phyloP scores from a whole-genome alignment of 2,329 filamentous ascomycete species.

The Colletotrichum sp. region DNA sequence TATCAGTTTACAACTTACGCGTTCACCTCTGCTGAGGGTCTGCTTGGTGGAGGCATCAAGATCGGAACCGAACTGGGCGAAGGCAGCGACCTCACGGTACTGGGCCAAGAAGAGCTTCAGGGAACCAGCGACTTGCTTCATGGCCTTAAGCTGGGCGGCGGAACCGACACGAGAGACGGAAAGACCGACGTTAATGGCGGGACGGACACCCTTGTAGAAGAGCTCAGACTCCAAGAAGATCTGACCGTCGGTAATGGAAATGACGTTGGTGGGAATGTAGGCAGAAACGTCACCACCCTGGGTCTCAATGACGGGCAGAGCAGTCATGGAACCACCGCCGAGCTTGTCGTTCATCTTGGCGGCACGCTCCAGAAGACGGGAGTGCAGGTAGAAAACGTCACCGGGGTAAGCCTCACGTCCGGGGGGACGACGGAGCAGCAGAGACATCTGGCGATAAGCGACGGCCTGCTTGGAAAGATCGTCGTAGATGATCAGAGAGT shows the following conservation, averaged over 20 bases:
- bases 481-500: conserved; percentile 90
- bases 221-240: conserved; percentile 99
- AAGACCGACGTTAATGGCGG: conserved; percentile 99
- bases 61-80: conserved; percentile 99
- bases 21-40: conserved; percentile 97
- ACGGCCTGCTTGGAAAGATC: conserved; percentile 98
- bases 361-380: conserved; percentile 97
- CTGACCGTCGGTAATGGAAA: conserved; percentile 99
- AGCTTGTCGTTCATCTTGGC: conserved; percentile 98
- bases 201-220: conserved; percentile 99
- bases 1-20: conserved; percentile 63
- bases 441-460: conserved; percentile 98
- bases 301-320: conserved; percentile 97
- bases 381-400: conserved; percentile 99
- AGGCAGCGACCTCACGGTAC: conserved; percentile 99
- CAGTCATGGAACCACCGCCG: conserved; percentile 95
- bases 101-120: conserved; percentile 99
- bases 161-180: conserved; percentile 99
- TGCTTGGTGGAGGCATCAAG: conserved; percentile 99
- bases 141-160: conserved; percentile 99
- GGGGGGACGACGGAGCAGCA: conserved; percentile 94
- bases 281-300: conserved; percentile 99
- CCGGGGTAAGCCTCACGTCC: conserved; percentile 99
- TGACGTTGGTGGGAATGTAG: conserved; percentile 99
- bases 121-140: conserved; percentile 99